Conservation (phyloP, 2,329 filamentous ascomycete genomes). For the Fusarium goolgardi region DNA sequence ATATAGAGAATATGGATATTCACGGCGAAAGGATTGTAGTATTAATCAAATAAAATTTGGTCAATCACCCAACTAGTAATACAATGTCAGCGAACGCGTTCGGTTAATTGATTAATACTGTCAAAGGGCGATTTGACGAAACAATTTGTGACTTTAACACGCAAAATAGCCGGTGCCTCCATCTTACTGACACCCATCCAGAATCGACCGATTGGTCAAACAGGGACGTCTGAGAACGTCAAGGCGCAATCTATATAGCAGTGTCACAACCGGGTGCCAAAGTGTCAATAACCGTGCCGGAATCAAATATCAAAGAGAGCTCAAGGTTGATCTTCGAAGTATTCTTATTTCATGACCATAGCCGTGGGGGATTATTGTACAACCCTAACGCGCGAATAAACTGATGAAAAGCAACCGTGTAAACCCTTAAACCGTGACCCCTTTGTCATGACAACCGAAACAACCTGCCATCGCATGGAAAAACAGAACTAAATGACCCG, state of each 20-base stretch:
- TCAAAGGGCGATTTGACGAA: too few species aligned
- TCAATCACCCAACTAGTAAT: neutral
- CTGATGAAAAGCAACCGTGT: conserved; percentile 66
- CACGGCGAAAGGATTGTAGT: conserved; percentile 15
- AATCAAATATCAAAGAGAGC: neutral
- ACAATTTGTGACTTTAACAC: too few species aligned
- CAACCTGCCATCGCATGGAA: conserved; percentile 69
- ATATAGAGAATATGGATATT: conserved; percentile 36
- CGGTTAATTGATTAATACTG: too few species aligned
- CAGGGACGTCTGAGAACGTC: too few species aligned
- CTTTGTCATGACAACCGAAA: conserved; percentile 85
- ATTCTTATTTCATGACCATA: conserved; percentile 73
- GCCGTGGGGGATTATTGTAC: conserved; percentile 79
- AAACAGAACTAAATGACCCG: conserved; percentile 59
- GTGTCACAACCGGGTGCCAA: too few species aligned
- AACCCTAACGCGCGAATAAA: conserved; percentile 68
- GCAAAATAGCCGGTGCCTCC: too few species aligned
- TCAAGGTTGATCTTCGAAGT: conserved; percentile 56
- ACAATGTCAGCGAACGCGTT: neutral
- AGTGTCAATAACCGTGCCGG: too few species aligned
- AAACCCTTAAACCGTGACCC: conserved; percentile 82
- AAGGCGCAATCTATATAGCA: too few species aligned
- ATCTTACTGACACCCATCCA: too few species aligned
- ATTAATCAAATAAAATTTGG: conserved; percentile 33
- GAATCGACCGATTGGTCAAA: too few species aligned